Evolutionary conservation across 805 yeast species (phyloP).

Genomic region (Starmera caribaea): DNA sequence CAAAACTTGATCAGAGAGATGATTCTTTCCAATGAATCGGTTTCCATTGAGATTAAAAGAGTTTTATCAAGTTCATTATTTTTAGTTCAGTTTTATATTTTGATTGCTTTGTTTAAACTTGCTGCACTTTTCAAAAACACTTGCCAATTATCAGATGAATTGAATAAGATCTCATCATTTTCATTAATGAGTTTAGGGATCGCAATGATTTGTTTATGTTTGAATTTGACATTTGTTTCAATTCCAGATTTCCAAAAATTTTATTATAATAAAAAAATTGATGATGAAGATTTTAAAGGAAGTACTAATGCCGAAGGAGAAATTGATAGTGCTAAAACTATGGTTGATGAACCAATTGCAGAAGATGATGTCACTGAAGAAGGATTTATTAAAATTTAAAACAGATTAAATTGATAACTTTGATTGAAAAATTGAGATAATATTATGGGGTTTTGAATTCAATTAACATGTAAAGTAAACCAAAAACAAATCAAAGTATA

Average conservation of each 20-base stretch:
- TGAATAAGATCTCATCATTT: not conserved
- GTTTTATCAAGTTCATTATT: not conserved
- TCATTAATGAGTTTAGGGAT: slow-evolving; percentile 1
- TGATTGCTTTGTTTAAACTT: not conserved
- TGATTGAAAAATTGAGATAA: not conserved
- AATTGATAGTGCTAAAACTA: not conserved
- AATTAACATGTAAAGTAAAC: no score
- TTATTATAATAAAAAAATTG: not conserved
- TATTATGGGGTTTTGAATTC: no score
- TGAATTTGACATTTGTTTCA: slow-evolving; percentile 1
- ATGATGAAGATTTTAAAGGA: not conserved
- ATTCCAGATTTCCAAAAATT: not conserved
- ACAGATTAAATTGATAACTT: no score
- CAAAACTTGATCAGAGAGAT: not conserved
- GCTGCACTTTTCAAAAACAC: not conserved
- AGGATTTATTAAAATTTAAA: no score
- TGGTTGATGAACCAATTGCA: not conserved
- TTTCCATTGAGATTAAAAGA: not conserved
- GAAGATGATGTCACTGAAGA: not conserved
- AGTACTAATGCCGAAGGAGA: not conserved
- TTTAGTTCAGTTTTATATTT: slow-evolving; percentile 1
- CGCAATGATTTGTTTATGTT: slow-evolving; percentile 1
- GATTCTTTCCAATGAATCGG: not conserved
- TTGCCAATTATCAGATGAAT: not conserved
- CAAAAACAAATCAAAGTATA: no score